Evolutionary conservation across 2,329 filamentous ascomycete species (phyloP).

Genomic region (Penicillium sp.): DNA sequence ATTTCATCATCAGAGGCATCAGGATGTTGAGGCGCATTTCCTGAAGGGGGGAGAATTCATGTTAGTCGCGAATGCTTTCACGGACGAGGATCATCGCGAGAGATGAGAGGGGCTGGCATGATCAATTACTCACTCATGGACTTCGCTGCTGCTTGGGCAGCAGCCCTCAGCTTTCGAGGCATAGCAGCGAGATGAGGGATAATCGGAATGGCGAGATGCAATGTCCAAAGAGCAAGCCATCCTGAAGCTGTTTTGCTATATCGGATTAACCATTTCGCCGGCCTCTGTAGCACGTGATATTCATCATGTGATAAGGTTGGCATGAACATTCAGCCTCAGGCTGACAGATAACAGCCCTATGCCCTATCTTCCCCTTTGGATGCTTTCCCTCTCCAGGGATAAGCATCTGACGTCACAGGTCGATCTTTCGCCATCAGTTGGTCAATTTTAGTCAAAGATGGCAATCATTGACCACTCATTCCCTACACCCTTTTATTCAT

Average conservation of each 20-base stretch:
- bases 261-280: conserved; percentile 13
- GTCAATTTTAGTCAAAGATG: background rate
- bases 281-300: background rate
- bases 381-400: background rate
- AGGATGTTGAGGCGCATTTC: conserved; percentile 40
- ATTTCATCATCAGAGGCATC: conserved; percentile 48
- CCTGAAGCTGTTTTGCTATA: conserved; percentile 19
- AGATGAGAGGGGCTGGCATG: background rate
- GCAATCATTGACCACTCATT: background rate
- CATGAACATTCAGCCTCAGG: conserved; percentile 1
- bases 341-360: background rate
- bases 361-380: background rate
- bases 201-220: conserved; percentile 3
- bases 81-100: background rate
- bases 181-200: conserved; percentile 27
- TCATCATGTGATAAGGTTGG: background rate
- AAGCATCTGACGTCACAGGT: background rate
- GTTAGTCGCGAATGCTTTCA: conserved; percentile 23
- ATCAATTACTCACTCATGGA: conserved; percentile 41
- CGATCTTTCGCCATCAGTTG: background rate
- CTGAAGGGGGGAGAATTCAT: conserved; percentile 24
- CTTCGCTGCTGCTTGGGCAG: conserved; percentile 49
- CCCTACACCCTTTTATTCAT: background rate
- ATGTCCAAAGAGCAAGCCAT: background rate
- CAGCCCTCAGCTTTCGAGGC: conserved; percentile 47